A percentile compares a stretch with the other conserved stretches of the same genome.
Conservation (phyloP, 345 rosid genomes). For the Gossypium ekmanianum region DNA sequence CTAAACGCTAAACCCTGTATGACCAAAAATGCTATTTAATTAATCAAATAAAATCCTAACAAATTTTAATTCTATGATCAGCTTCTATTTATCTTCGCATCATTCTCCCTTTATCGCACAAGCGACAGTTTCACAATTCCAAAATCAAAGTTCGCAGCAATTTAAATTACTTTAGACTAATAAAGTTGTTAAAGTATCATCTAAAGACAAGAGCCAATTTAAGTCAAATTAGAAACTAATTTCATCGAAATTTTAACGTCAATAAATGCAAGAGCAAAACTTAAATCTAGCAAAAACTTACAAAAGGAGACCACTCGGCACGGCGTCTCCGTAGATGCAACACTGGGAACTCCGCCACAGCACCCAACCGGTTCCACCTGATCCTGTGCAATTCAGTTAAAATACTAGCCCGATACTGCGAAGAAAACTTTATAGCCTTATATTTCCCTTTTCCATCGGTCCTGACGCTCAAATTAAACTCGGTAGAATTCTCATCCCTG, state of each 20-base stretch:
- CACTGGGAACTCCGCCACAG: conserved; percentile 81
- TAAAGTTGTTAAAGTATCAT: not conserved
- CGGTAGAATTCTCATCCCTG: conserved; percentile 66
- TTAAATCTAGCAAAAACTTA: conserved; percentile 36
- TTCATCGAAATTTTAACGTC: not conserved
- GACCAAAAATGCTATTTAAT: not conserved
- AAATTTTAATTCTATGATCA: not conserved
- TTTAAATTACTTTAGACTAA: not conserved
- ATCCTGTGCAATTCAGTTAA: conserved; percentile 79
- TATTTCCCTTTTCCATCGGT: conserved; percentile 92
- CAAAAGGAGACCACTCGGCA: conserved; percentile 80
- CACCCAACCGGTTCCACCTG: conserved; percentile 57
- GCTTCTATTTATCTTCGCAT: not conserved
- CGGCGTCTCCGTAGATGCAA: conserved; percentile 72
- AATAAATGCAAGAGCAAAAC: not conserved
- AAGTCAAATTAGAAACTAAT: not conserved
- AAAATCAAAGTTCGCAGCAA: not conserved
- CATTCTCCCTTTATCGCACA: not conserved
- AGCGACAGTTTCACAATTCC: not conserved
- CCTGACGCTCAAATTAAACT: conserved; percentile 77
- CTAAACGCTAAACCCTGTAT: not conserved
- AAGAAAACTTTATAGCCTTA: conserved; percentile 78
- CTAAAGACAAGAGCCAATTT: not conserved
- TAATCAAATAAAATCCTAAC: not conserved
- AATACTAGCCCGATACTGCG: conserved; percentile 70